These are phyloP conservation scores for Helotiales sp. DNA, from an alignment of 2,329 filamentous ascomycete species.

Conservation along the genomic window DNA sequence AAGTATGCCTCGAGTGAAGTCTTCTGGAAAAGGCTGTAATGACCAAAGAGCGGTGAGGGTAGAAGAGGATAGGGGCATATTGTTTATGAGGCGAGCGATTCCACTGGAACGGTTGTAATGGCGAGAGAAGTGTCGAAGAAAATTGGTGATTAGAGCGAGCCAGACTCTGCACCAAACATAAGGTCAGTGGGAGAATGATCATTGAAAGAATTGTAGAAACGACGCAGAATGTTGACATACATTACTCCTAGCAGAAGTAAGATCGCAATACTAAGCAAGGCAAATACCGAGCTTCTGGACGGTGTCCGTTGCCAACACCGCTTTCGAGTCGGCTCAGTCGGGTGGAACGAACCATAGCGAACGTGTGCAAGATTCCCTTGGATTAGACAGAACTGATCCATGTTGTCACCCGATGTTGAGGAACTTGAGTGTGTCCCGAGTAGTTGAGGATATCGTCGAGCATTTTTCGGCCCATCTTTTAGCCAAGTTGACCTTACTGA, in stretches of 20 bases:
- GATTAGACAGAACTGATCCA: too few relatives aligned
- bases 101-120: not conserved
- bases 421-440: too few relatives aligned
- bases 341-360: too few relatives aligned
- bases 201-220: too few relatives aligned
- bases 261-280: not conserved
- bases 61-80: not conserved
- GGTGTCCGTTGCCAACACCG: not conserved
- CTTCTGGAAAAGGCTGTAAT: not conserved
- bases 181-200: not conserved
- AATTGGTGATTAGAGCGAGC: not conserved
- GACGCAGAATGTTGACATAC: not conserved
- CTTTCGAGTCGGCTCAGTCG: not conserved
- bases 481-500: too few relatives aligned
- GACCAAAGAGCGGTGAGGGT: not conserved
- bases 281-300: not conserved
- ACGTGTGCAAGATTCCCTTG: too few relatives aligned
- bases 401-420: too few relatives aligned
- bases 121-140: not conserved
- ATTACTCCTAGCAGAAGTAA: not conserved
- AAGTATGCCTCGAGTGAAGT: constrained; percentile 54
- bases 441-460: too few relatives aligned
- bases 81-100: not conserved
- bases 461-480: too few relatives aligned
- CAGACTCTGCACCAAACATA: not conserved